phyloP scores from a whole-genome alignment of 78 protist genomes.

The Dictyostelium brefeldianum region DNA sequence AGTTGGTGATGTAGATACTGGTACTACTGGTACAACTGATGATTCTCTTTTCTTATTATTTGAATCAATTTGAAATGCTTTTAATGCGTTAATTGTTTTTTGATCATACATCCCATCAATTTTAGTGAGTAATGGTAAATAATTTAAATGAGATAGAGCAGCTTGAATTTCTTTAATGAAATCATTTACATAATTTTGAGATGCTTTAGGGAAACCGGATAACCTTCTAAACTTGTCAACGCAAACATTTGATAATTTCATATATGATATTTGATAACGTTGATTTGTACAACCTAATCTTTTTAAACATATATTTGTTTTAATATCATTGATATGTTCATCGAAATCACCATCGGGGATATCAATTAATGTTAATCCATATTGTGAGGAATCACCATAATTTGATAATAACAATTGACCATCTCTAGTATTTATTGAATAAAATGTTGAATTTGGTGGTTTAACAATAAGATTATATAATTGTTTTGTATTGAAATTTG shows the following conservation, averaged over 20 bases:
- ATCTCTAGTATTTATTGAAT: constrained; percentile 1
- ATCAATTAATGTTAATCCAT: constrained; percentile 11
- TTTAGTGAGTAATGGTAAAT: constrained; percentile 50
- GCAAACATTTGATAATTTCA: not conserved
- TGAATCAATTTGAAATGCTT: constrained; percentile 61
- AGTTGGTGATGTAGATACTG: not conserved
- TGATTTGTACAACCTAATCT: constrained; percentile 50
- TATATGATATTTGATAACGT: constrained; percentile 9
- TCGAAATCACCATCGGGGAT: constrained; percentile 55
- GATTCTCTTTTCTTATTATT: not conserved
- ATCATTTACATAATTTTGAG: not conserved
- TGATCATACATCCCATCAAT: constrained; percentile 75
- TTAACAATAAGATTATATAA: constrained; percentile 15
- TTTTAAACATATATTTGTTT: constrained; percentile 19
- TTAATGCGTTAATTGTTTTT: constrained; percentile 67
- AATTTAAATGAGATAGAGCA: constrained; percentile 66
- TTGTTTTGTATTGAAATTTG: not conserved
- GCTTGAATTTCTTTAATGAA: constrained; percentile 76
- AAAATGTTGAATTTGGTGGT: constrained; percentile 47
- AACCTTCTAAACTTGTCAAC: not conserved
- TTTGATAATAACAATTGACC: constrained; percentile 55
- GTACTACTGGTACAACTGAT: not conserved
- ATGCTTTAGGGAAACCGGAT: not conserved
- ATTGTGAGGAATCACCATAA: not conserved
- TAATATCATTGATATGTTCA: constrained; percentile 4